phyloP scores from a whole-genome alignment of 2,329 filamentous ascomycete genomes.

The Stagonosporopsis rhizophila region DNA sequence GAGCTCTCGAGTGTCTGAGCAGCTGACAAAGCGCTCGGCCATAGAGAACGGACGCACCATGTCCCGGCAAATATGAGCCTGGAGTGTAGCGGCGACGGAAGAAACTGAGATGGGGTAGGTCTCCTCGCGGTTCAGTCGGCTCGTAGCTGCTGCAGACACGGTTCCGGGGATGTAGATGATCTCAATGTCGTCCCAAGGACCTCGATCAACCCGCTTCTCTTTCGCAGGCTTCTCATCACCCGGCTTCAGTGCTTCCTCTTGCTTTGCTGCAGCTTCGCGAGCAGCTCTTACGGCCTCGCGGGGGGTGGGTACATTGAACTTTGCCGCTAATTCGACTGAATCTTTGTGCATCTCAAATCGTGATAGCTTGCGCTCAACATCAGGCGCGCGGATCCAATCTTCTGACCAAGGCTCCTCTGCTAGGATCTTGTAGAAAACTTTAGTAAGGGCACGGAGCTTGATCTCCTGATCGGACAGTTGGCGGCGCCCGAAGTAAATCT shows the following conservation, averaged over 20 bases:
- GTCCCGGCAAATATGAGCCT: slow-evolving; percentile 45
- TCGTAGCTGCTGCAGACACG: slow-evolving; percentile 47
- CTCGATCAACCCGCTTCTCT: slow-evolving; percentile 34
- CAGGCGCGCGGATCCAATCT: slow-evolving; percentile 47
- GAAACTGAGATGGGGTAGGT: slow-evolving; percentile 47
- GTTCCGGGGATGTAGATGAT: slow-evolving; percentile 50
- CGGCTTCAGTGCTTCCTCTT: slow-evolving; percentile 26
- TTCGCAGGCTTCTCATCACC: slow-evolving; percentile 24
- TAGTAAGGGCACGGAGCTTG: slow-evolving; percentile 47
- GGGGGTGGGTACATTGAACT: slow-evolving; percentile 38
- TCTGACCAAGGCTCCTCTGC: slow-evolving; percentile 49
- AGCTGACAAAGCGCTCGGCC: slow-evolving; percentile 44
- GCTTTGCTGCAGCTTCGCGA: slow-evolving; percentile 30
- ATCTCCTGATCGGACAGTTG: slow-evolving; percentile 40
- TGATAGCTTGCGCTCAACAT: slow-evolving; percentile 49
- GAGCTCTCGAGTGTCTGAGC: slow-evolving; percentile 42
- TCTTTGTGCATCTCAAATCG: slow-evolving; percentile 49
- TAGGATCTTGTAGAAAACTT: slow-evolving; percentile 48
- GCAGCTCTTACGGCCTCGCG: slow-evolving; percentile 45
- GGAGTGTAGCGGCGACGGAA: slow-evolving; percentile 43
- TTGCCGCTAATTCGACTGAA: slow-evolving; percentile 40
- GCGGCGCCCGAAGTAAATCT: slow-evolving; percentile 38
- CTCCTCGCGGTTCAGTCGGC: slow-evolving; percentile 40
- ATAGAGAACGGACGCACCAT: slow-evolving; percentile 46
- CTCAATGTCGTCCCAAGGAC: slow-evolving; percentile 48